Percentiles rank a stretch among this genome's conserved stretches.
phyloP scores from a whole-genome alignment of 768 basidiomycete species.

The Tricholoma hemisulphureum region DNA sequence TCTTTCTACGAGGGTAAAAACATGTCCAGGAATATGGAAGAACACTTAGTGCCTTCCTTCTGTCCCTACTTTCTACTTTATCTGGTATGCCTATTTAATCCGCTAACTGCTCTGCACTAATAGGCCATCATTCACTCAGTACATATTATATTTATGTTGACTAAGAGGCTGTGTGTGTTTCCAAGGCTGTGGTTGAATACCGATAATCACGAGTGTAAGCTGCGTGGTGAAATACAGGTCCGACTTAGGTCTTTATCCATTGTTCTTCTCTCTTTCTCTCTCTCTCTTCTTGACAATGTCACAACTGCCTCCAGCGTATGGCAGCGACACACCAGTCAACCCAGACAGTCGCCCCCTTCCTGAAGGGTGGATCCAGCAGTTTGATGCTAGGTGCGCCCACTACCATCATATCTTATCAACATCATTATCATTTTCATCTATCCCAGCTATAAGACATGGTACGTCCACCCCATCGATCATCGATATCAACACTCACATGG shows the following conservation, averaged over 20 bases:
- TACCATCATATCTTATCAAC: conserved; percentile 4
- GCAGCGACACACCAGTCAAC: conserved; percentile 29
- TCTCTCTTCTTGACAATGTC: conserved; percentile 33
- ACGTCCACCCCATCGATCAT: conserved; percentile 16
- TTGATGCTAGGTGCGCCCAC: conserved; percentile 65
- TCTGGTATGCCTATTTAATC: background rate
- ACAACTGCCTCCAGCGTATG: conserved; percentile 41
- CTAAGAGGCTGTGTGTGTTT: background rate
- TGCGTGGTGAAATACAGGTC: conserved; percentile 11
- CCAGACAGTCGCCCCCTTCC: conserved; percentile 65
- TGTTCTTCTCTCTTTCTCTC: conserved; percentile 1
- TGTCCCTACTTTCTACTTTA: background rate
- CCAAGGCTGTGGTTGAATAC: background rate
- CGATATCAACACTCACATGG: background rate
- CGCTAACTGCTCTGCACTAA: background rate
- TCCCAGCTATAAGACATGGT: conserved; percentile 67
- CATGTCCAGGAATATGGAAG: background rate
- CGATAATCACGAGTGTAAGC: too few relatives aligned
- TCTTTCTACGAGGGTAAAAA: background rate
- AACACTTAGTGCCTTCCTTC: background rate
- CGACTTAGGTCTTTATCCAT: conserved; percentile 5
- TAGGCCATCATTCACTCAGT: background rate
- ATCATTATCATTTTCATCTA: conserved; percentile 23
- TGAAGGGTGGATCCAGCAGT: conserved; percentile 67
- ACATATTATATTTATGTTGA: too few relatives aligned